phyloP scores from a whole-genome alignment of 2,329 filamentous ascomycete species.

The Raffaelea arxii region DNA sequence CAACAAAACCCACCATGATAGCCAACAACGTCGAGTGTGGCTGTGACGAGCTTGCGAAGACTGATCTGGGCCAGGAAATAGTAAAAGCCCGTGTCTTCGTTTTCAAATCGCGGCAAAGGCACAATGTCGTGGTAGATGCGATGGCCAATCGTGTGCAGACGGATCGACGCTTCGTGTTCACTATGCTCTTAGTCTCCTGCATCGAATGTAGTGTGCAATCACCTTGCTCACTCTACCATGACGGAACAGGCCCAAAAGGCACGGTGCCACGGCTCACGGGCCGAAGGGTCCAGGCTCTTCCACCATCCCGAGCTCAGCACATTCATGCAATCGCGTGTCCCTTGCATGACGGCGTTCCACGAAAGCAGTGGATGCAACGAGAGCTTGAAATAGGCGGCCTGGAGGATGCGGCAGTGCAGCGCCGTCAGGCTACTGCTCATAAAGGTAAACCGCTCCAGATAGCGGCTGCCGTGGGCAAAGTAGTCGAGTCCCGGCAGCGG shows the following conservation, averaged over 20 bases:
- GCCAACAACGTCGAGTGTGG: constrained; percentile 8
- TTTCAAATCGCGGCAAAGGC: constrained; percentile 9
- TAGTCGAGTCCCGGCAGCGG: constrained; percentile 9
- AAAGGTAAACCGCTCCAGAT: constrained; percentile 7
- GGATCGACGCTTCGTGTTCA: constrained; percentile 8
- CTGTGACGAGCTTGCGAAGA: constrained; percentile 9
- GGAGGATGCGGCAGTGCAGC: constrained; percentile 11
- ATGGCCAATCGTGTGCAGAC: constrained; percentile 9
- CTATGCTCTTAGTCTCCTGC: background rate
- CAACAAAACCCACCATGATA: constrained; percentile 3
- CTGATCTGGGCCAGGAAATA: constrained; percentile 12
- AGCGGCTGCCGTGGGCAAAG: constrained; percentile 7
- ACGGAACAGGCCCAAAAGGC: constrained; percentile 12
- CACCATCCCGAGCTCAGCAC: constrained; percentile 6
- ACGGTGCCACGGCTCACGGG: constrained; percentile 9
- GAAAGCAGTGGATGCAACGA: constrained; percentile 8
- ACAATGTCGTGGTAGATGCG: constrained; percentile 10
- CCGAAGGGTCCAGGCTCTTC: constrained; percentile 1
- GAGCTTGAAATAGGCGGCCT: constrained; percentile 9
- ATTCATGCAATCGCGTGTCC: constrained; percentile 9
- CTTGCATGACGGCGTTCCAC: constrained; percentile 10
- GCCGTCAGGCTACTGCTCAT: constrained; percentile 6
- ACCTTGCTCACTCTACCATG: constrained; percentile 6
- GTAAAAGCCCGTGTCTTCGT: constrained; percentile 12
- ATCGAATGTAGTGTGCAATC: too few relatives aligned